phyloP scores from a whole-genome alignment of 306 rosid genomes.

The Corylus heterophylla region DNA sequence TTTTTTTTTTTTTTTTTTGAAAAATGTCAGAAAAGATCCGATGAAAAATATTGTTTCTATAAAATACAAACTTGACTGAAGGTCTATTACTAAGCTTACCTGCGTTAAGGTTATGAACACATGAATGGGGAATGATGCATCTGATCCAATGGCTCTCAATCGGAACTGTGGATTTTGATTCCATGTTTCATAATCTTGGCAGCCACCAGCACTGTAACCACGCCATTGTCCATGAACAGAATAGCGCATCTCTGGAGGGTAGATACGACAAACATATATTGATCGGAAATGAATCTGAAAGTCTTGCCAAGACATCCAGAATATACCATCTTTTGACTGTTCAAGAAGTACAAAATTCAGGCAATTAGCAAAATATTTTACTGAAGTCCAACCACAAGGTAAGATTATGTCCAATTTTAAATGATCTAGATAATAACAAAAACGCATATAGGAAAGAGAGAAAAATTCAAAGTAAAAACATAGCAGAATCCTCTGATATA shows the following conservation, averaged over 20 bases:
- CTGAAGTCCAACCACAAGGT: neutral
- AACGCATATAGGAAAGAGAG: neutral
- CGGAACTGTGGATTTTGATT: conserved; percentile 98
- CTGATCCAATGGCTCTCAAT: conserved; percentile 86
- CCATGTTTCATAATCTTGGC: conserved; percentile 99
- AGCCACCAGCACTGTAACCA: conserved; percentile 96
- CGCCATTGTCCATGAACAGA: conserved; percentile 98
- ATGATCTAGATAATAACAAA: neutral
- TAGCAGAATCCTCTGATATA: neutral
- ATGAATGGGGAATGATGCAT: conserved; percentile 89
- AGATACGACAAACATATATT: conserved; percentile 91
- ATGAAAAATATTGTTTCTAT: neutral
- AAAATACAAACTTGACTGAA: conserved; percentile 8
- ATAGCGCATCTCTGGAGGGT: conserved; percentile 95
- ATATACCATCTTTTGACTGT: conserved; percentile 97
- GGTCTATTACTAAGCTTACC: conserved; percentile 40
- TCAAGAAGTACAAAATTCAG: conserved; percentile 6
- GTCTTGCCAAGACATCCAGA: conserved; percentile 99
- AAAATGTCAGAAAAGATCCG: conserved; percentile 15
- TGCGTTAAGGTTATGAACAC: conserved; percentile 97
- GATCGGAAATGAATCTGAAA: conserved; percentile 98
- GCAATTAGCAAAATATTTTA: conserved; percentile 14
- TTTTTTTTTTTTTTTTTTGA: neutral
- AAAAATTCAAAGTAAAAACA: conserved; percentile 10
- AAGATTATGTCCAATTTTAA: neutral